Evolutionary conservation across 2,329 filamentous ascomycete genomes (phyloP), one percentile per base, ranked within the genome.

Genomic region (Chrysosporium queenslandicum): DNA sequence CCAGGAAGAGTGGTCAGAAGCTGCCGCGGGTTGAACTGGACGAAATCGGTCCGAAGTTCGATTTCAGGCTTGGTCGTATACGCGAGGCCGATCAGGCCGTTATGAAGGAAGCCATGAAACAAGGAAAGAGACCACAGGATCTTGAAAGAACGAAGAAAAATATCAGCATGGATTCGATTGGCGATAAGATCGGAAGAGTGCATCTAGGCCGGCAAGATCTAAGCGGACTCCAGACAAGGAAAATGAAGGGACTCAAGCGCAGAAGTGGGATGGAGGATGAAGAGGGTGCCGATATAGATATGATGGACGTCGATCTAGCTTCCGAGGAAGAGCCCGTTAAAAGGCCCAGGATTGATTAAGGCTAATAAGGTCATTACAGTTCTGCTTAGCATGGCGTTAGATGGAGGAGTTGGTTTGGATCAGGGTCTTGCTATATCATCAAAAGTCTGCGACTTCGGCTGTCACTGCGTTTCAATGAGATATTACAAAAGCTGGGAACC

Each of bases 171-270:
- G 90, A 97, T 68, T 71, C 83, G 40, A 88, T 98, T 73, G 92
- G 92, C 67, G 92, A 98, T 72, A 97, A 97, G 83, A 78, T 97
- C 58, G 92, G 91, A 58, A 83, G 89, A 61, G 86, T 98, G 58
- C 92, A 98, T 69, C 71, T 94, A 55, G 88, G 86, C 64, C 88
- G 85, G 74, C 89, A 96, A 72, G 89, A 98, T 72, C 78, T 98
- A 54, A 77, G 76, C 65, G 80, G 85, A 62, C 71, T 98, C 70
- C 92, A 98, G 76, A 94, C 90, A 50, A 83, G 92, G 66, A 98
- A 98, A 81, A 97, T 98, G 90, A 98, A 98, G 82, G 92, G 90
- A 60, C 71, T 98, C 60, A 98, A 97, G 80, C 79, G 92, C 59
- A 82, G 78, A 58, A 80, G 87, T 51, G 82, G 82, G 57, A 71